Evolutionary conservation across 164 flowering plant species (phyloP).

Genomic region (Houttuynia cordata): DNA sequence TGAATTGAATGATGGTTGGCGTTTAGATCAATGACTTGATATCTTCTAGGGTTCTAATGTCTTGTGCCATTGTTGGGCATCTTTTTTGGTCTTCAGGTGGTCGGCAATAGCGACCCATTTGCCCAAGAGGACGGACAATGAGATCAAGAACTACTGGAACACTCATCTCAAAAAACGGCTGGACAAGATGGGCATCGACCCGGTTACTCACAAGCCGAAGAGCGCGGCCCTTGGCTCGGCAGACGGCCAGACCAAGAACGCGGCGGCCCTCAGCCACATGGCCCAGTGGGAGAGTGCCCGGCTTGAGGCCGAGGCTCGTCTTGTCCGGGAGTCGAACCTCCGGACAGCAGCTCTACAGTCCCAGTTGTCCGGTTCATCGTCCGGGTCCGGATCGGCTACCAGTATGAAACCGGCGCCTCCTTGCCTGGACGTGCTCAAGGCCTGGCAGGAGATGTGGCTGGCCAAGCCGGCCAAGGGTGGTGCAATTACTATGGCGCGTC

Average conservation of each 20-base stretch:
- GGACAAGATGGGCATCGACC: slow-evolving; percentile 86
- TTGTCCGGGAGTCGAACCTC: slow-evolving; percentile 64
- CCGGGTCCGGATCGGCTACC: slow-evolving; percentile 1
- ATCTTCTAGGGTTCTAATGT: not conserved
- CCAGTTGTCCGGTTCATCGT: not conserved
- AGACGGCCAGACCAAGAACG: slow-evolving; percentile 41
- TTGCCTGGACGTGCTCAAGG: slow-evolving; percentile 40
- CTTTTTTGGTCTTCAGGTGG: slow-evolving; percentile 43
- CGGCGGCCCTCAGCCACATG: slow-evolving; percentile 79
- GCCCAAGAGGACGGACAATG: slow-evolving; percentile 44
- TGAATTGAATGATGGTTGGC: not conserved
- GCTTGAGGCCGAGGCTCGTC: slow-evolving; percentile 81
- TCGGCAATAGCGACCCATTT: slow-evolving; percentile 90
- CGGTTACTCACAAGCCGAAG: slow-evolving; percentile 87
- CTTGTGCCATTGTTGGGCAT: too few relatives aligned
- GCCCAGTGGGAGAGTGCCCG: slow-evolving; percentile 97
- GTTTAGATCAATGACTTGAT: not conserved
- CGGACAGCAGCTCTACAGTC: slow-evolving; percentile 22
- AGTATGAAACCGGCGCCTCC: slow-evolving; percentile 2
- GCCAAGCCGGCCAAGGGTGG: slow-evolving; percentile 7
- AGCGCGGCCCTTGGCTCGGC: slow-evolving; percentile 35
- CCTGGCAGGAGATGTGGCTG: slow-evolving; percentile 32
- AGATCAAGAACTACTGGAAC: slow-evolving; percentile 71
- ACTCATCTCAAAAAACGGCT: slow-evolving; percentile 86
- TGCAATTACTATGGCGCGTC: not conserved